Conservation (phyloP, 2,329 filamentous ascomycete genomes). For the Dendryphion nanum region DNA sequence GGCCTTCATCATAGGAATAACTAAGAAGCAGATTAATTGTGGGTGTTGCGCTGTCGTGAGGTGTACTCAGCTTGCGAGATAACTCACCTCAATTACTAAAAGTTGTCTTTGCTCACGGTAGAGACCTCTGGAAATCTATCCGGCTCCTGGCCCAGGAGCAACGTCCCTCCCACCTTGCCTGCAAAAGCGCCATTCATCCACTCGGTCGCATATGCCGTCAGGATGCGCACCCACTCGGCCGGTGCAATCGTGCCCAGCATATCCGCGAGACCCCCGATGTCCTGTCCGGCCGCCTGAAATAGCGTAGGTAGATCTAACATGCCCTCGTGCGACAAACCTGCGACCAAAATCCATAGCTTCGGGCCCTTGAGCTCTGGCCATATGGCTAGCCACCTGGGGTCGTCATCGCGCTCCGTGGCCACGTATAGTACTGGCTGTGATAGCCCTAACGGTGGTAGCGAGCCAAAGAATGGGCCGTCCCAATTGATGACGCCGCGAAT, state of each 20-base stretch:
- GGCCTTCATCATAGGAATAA: too few relatives aligned
- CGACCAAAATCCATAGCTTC: conserved; percentile 21
- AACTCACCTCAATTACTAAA: conserved; percentile 1
- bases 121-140: conserved; percentile 18
- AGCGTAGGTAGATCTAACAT: conserved; percentile 15
- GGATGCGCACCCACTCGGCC: conserved; percentile 7
- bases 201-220: conserved; percentile 12
- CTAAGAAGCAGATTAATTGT: too few relatives aligned
- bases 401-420: conserved; percentile 5
- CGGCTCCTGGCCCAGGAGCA: conserved; percentile 14
- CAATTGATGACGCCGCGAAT: conserved; percentile 16
- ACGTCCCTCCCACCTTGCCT: conserved; percentile 13
- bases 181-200: conserved; percentile 17
- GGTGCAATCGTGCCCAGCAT: conserved; percentile 15
- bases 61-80: too few relatives aligned
- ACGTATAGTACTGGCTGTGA: conserved; percentile 21
- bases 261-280: conserved; percentile 8
- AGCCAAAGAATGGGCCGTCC: conserved; percentile 17
- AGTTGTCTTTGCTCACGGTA: conserved; percentile 10
- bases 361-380: conserved; percentile 20
- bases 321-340: conserved; percentile 14
- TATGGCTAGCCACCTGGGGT: conserved; percentile 9
- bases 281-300: conserved; percentile 16
- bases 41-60: too few relatives aligned
- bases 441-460: conserved; percentile 12